Evolutionary conservation across 2,329 filamentous ascomycete species (phyloP).

Genomic region (Aspergillus neoniger): DNA sequence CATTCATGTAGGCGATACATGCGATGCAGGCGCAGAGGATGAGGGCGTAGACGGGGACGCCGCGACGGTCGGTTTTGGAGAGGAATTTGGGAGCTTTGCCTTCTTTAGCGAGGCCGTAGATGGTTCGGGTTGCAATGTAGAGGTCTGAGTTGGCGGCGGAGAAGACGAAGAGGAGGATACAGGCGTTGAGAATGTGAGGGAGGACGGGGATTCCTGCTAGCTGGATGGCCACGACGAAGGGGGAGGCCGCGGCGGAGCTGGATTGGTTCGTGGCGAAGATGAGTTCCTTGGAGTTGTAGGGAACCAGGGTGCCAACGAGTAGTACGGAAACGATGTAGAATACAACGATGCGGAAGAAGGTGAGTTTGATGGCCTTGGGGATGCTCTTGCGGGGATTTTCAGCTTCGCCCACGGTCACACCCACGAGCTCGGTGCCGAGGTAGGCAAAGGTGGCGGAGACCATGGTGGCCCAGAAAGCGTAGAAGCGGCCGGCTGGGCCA

Average conservation of each 20-base stretch:
- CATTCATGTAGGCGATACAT: conserved; percentile 69
- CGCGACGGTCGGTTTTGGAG: conserved; percentile 68
- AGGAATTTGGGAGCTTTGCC: conserved; percentile 72
- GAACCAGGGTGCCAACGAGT: conserved; percentile 74
- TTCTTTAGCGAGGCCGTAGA: conserved; percentile 72
- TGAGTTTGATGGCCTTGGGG: conserved; percentile 75
- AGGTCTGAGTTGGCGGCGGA: conserved; percentile 76
- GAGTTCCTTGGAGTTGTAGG: conserved; percentile 66
- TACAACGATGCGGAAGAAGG: conserved; percentile 78
- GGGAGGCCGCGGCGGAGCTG: conserved; percentile 63
- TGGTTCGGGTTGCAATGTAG: conserved; percentile 72
- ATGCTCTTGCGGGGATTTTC: conserved; percentile 77
- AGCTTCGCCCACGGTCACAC: conserved; percentile 76
- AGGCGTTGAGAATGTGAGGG: conserved; percentile 70
- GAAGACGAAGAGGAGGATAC: conserved; percentile 75
- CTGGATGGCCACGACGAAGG: conserved; percentile 73
- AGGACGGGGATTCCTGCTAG: conserved; percentile 64
- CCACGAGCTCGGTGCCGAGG: conserved; percentile 73
- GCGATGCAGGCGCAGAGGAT: conserved; percentile 62
- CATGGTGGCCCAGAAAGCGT: conserved; percentile 69
- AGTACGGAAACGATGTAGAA: conserved; percentile 77
- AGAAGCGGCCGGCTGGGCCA: conserved; percentile 56
- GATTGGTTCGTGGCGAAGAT: conserved; percentile 50
- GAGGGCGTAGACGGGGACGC: conserved; percentile 70
- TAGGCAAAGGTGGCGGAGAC: conserved; percentile 79